Conservation (phyloP, 202 grass and related monocot genomes). For the Setaria viridis region DNA sequence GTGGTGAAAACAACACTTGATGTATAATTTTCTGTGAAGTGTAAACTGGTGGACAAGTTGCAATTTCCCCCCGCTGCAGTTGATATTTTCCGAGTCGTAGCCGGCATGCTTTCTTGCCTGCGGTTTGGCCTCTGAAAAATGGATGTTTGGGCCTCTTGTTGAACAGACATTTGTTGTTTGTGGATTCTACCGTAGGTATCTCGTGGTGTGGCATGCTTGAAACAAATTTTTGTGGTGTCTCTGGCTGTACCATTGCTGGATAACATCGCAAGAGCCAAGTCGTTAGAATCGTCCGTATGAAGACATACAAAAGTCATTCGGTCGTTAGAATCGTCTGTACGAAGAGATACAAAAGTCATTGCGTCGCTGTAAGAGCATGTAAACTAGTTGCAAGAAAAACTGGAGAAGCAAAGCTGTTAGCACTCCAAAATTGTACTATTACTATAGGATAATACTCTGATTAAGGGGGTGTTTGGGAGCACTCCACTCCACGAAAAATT, state of each 20-base stretch:
- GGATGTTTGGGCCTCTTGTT: not conserved
- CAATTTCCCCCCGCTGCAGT: no score
- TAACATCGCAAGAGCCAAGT: not conserved
- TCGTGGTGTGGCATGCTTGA: not conserved
- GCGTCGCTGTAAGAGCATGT: not conserved
- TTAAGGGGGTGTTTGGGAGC: no score
- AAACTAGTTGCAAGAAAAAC: no score
- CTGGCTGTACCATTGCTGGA: not conserved
- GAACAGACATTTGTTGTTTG: not conserved
- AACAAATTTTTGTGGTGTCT: not conserved
- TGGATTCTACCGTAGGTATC: not conserved
- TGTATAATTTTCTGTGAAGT: not conserved
- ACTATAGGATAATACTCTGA: not conserved
- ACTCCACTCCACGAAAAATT: no score
- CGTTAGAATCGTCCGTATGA: not conserved
- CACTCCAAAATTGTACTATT: constrained; percentile 37
- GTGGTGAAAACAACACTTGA: not conserved
- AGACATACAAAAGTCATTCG: no score
- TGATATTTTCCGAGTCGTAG: no score
- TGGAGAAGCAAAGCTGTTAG: not conserved
- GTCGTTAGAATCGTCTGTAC: not conserved
- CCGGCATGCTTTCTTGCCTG: no score
- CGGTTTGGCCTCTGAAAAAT: no score
- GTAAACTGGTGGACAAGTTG: constrained; percentile 4
- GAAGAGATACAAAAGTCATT: not conserved